Percentiles rank a stretch among this genome's conserved stretches.
phyloP scores from a whole-genome alignment of 345 rosid species.

The Chamaenerion angustifolium region DNA sequence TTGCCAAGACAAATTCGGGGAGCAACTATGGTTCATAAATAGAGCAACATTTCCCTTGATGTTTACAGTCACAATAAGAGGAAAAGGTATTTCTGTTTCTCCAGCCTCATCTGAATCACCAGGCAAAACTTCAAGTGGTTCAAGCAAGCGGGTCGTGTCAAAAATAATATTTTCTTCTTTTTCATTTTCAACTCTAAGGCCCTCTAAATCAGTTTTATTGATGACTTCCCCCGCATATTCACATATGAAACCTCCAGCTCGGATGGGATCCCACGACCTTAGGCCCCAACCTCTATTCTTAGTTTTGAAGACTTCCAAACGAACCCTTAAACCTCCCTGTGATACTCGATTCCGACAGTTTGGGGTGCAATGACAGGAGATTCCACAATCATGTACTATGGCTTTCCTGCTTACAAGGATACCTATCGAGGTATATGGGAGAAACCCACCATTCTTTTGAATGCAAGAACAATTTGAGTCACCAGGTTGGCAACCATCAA shows the following conservation, averaged over 20 bases:
- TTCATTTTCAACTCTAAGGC: too few species aligned
- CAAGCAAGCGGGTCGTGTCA: constrained; percentile 31
- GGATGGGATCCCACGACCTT: constrained; percentile 83
- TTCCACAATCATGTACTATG: constrained; percentile 63
- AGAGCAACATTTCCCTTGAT: constrained; percentile 71
- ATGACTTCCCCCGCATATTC: constrained; percentile 73
- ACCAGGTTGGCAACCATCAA: constrained; percentile 44
- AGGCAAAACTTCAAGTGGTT: constrained; percentile 21
- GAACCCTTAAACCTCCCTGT: constrained; percentile 52
- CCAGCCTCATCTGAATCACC: too few species aligned
- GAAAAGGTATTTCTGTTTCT: constrained; percentile 41
- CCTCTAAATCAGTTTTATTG: constrained; percentile 25
- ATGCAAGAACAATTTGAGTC: constrained; percentile 54
- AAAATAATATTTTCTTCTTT: constrained; percentile 47
- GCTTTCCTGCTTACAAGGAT: constrained; percentile 45
- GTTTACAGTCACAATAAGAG: constrained; percentile 54
- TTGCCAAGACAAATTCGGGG: constrained; percentile 77
- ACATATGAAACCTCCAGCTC: constrained; percentile 76
- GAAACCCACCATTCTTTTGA: constrained; percentile 50
- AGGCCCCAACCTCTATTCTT: constrained; percentile 79
- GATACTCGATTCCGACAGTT: constrained; percentile 54
- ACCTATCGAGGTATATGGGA: constrained; percentile 52
- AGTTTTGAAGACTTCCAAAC: constrained; percentile 72
- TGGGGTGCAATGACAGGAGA: constrained; percentile 66
- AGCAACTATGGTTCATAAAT: constrained; percentile 91